phyloP scores from a whole-genome alignment of 768 basidiomycete genomes.

The Amanita inopinata region DNA sequence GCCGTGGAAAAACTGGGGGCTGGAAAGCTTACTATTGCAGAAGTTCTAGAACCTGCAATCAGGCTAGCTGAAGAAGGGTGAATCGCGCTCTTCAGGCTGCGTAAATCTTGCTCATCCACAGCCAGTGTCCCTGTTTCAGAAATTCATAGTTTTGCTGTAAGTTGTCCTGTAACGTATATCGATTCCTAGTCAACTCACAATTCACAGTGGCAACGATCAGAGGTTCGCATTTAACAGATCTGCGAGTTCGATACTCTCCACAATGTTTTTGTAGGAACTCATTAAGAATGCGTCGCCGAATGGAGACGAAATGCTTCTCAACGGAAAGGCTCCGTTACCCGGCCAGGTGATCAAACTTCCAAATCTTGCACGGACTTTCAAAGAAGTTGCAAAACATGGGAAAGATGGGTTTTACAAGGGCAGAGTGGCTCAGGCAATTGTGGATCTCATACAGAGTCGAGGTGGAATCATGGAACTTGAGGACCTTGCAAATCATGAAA shows the following conservation, averaged over 20 bases:
- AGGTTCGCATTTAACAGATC: constrained; percentile 24
- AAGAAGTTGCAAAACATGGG: constrained; percentile 67
- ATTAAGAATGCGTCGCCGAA: constrained; percentile 82
- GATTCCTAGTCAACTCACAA: constrained; percentile 2
- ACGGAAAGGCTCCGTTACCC: constrained; percentile 74
- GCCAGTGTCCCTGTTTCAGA: constrained; percentile 84
- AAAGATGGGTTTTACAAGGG: constrained; percentile 95
- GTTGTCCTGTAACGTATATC: constrained; percentile 8
- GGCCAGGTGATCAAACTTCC: constrained; percentile 81
- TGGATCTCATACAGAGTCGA: constrained; percentile 72
- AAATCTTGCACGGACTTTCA: constrained; percentile 77
- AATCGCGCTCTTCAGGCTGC: constrained; percentile 12
- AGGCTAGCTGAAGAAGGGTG: constrained; percentile 87
- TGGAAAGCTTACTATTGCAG: constrained; percentile 49
- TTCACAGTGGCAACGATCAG: constrained; percentile 46
- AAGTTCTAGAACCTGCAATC: constrained; percentile 85
- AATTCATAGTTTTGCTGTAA: constrained; percentile 51
- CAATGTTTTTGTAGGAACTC: constrained; percentile 30
- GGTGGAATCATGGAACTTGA: constrained; percentile 92
- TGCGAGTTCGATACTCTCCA: not conserved
- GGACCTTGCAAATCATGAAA: constrained; percentile 81
- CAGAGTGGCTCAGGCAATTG: constrained; percentile 79
- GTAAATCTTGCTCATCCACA: not conserved
- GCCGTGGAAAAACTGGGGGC: constrained; percentile 78
- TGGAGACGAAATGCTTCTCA: constrained; percentile 75